Conservation (phyloP, 306 rosid species). For the Gastrolobium villosum region DNA sequence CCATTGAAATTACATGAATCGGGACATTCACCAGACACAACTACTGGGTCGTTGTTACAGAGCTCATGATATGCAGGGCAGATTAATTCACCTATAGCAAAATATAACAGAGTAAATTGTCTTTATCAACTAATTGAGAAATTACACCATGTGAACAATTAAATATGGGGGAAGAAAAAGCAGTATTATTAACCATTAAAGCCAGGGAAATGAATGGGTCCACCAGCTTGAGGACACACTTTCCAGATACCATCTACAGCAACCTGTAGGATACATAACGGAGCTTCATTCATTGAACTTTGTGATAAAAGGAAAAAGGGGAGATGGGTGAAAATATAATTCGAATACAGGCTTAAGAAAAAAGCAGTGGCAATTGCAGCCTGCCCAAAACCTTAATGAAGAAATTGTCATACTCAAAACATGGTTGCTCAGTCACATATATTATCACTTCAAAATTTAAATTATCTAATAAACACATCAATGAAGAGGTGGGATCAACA, state of each 20-base stretch:
- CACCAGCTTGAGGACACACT: constrained; percentile 87
- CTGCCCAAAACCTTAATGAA: constrained; percentile 28
- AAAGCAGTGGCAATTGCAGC: constrained; percentile 28
- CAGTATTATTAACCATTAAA: constrained; percentile 70
- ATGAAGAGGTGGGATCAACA: constrained; percentile 14
- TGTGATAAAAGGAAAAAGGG: constrained; percentile 21
- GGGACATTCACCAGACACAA: constrained; percentile 75
- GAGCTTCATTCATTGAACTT: constrained; percentile 25
- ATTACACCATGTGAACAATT: not conserved
- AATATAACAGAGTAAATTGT: constrained; percentile 32
- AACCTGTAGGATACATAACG: constrained; percentile 59
- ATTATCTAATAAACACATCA: not conserved
- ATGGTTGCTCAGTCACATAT: constrained; percentile 31
- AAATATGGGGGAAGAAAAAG: constrained; percentile 27
- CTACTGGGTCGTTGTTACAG: constrained; percentile 64
- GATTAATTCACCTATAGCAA: constrained; percentile 73
- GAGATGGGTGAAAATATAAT: constrained; percentile 13
- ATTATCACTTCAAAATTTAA: constrained; percentile 14
- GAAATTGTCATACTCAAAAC: constrained; percentile 30
- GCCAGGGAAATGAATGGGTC: constrained; percentile 82
- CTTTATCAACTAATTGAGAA: constrained; percentile 34
- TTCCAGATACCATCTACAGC: constrained; percentile 96
- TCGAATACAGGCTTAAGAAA: constrained; percentile 13
- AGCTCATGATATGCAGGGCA: constrained; percentile 94
- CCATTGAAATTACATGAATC: constrained; percentile 85